Percentiles rank a stretch among this genome's conserved stretches.
phyloP scores from a whole-genome alignment of 192 early-diverging fungal genomes.

The Borealophlyctis nickersoniae region DNA sequence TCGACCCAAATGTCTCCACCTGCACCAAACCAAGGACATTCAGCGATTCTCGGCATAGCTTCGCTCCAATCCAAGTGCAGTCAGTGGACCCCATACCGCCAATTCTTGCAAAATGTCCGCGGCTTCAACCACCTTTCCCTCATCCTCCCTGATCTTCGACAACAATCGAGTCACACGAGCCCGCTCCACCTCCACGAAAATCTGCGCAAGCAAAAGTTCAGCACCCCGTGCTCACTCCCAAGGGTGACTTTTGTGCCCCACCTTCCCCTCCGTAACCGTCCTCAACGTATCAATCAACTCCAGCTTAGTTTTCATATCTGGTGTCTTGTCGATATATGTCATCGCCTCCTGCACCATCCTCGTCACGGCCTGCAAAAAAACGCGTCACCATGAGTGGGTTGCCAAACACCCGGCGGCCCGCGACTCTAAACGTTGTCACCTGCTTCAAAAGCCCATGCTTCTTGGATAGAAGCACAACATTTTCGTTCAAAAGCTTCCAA shows the following conservation, averaged over 20 bases:
- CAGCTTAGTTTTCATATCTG: conserved; percentile 75
- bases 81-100: too few relatives aligned
- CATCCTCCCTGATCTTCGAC: conserved; percentile 83
- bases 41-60: not conserved
- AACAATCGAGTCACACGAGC: conserved; percentile 90
- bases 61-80: not conserved
- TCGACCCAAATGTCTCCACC: conserved; percentile 98
- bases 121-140: conserved; percentile 87
- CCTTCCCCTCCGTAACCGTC: conserved; percentile 96
- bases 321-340: conserved; percentile 81
- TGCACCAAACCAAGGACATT: conserved; percentile 22
- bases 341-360: conserved; percentile 95
- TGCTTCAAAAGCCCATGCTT: conserved; percentile 94
- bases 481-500: conserved; percentile 89
- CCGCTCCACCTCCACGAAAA: conserved; percentile 98
- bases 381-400: too few relatives aligned
- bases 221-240: not conserved
- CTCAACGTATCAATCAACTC: conserved; percentile 92
- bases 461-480: conserved; percentile 90
- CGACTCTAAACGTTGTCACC: too few relatives aligned
- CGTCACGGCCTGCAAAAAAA: conserved; percentile 77
- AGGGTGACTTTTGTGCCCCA: not conserved
- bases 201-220: conserved; percentile 46
- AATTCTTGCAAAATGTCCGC: conserved; percentile 95
- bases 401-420: too few relatives aligned